Base-by-base conservation (phyloP, 768 basidiomycete species). In the Panaeolus papilionaceus region DNA sequence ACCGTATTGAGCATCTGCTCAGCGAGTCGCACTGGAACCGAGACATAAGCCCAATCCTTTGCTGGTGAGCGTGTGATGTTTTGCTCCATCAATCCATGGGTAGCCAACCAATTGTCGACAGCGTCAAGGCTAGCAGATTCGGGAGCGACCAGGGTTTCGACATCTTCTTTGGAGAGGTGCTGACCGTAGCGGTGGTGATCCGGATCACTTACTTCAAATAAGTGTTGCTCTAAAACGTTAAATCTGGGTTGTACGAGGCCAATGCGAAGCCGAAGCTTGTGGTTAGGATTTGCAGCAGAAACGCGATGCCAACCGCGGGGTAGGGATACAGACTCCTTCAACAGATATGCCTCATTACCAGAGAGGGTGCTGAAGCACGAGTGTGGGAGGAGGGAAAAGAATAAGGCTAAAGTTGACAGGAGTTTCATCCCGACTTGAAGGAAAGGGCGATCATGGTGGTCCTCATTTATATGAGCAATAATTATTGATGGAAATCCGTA, bases 1-100 rank as follows among this genome's bases (percentile, higher is more conserved):
- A 91, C 90, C 58, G 92, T 89, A 72, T 87, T 79, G n/a, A 93
- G 82, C 86, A 93, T 89, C 70, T 85, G 78, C 75, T 93, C 92
- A 0, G 88, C 91, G 28, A 88, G 69, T 39, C 78, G 71, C 54
- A 93, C 82, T 0, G 90, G 85, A 7, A 92, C 78, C 12, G 76
- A 85, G 45, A 92, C 74, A 6, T 81, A 86, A 12, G 92, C 79
- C 92, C 91, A 93, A 69, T 92, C 92, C 61, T 85, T 83, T 0
- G 91, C 90, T 2, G 89, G 83, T 11, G 91, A 90, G 9, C 87
- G 85, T 47, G 77, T 69, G 23, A 88, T 70, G 65, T 85, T 81
- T 45, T 80, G 74, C 51, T 85, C 84, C 16, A 72, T 68, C 33
- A 92, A 76, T 38, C 88, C 89, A 66, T 90, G 82, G 2, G 80